Conservation (phyloP, 768 basidiomycete genomes). For the Phlebiopsis gigantea region DNA sequence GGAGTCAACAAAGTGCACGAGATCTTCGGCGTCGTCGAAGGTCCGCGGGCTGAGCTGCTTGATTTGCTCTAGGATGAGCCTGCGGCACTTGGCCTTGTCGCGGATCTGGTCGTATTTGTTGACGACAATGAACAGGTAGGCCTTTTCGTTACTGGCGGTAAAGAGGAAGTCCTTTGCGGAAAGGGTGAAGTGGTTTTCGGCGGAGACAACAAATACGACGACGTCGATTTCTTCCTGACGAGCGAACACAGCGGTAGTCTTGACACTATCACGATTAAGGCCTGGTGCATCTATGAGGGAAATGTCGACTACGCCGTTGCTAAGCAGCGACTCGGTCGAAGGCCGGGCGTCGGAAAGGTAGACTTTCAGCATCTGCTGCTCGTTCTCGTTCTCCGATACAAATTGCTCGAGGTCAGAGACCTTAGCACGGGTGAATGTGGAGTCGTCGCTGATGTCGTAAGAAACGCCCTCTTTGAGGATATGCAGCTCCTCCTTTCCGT, state of each 20-base stretch:
- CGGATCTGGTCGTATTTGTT: constrained; percentile 96
- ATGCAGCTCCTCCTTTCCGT: constrained; percentile 81
- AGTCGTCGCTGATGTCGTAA: constrained; percentile 68
- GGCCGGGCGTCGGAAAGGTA: constrained; percentile 82
- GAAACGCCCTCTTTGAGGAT: constrained; percentile 60
- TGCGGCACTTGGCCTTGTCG: constrained; percentile 90
- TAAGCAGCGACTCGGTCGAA: constrained; percentile 78
- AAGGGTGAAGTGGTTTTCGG: constrained; percentile 97
- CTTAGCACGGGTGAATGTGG: constrained; percentile 67
- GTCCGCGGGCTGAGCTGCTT: constrained; percentile 88
- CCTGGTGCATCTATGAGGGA: constrained; percentile 98
- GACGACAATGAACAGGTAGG: constrained; percentile 96
- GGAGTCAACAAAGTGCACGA: constrained; percentile 98
- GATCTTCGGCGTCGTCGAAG: constrained; percentile 83
- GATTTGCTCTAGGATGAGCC: constrained; percentile 90
- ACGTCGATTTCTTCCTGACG: constrained; percentile 99
- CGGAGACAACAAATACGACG: constrained; percentile 94
- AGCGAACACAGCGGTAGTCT: constrained; percentile 93
- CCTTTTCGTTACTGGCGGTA: constrained; percentile 94
- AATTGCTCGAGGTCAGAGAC: constrained; percentile 75
- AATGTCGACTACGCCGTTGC: constrained; percentile 95
- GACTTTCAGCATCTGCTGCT: constrained; percentile 76
- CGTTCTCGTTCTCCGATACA: constrained; percentile 66
- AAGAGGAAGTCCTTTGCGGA: constrained; percentile 92
- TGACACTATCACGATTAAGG: constrained; percentile 89